These are phyloP conservation scores for Naganishia sp. DNA, from an alignment of 1,284 basidiomycete species.

Conservation along the genomic window DNA sequence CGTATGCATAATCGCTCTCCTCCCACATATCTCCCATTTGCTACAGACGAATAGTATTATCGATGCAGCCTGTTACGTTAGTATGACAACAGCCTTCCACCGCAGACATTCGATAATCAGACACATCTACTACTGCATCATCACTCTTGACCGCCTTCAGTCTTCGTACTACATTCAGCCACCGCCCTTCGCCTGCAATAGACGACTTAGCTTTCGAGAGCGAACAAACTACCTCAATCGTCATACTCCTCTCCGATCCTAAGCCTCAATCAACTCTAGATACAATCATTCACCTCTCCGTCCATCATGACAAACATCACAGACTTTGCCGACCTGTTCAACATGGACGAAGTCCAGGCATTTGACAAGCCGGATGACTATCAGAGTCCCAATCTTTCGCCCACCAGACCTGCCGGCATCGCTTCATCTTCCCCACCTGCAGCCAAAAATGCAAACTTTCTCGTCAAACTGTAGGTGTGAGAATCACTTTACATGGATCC, in stretches of 20 bases:
- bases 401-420: neutral
- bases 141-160: neutral
- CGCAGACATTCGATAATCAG: neutral
- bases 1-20: neutral
- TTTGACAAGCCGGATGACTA: slow-evolving; percentile 9
- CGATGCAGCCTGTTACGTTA: neutral
- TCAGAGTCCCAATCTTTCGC: neutral
- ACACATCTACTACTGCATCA: neutral
- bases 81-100: slow-evolving; percentile 20
- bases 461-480: slow-evolving; percentile 45
- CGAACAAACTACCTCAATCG: slow-evolving; percentile 27
- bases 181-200: neutral
- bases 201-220: slow-evolving; percentile 26
- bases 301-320: slow-evolving; percentile 12
- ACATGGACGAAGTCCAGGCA: slow-evolving; percentile 13
- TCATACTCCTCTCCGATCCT: slow-evolving; percentile 20
- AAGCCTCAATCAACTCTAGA: neutral
- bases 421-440: slow-evolving; percentile 2
- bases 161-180: neutral
- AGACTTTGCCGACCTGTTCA: slow-evolving; percentile 21
- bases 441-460: slow-evolving; percentile 40
- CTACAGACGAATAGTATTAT: neutral
- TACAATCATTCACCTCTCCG: neutral
- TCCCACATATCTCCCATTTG: neutral
- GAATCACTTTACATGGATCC: neutral